These are phyloP conservation scores for Fraxinus sp. DNA, from an alignment of 305 asterid genomes.

Conservation along the genomic window DNA sequence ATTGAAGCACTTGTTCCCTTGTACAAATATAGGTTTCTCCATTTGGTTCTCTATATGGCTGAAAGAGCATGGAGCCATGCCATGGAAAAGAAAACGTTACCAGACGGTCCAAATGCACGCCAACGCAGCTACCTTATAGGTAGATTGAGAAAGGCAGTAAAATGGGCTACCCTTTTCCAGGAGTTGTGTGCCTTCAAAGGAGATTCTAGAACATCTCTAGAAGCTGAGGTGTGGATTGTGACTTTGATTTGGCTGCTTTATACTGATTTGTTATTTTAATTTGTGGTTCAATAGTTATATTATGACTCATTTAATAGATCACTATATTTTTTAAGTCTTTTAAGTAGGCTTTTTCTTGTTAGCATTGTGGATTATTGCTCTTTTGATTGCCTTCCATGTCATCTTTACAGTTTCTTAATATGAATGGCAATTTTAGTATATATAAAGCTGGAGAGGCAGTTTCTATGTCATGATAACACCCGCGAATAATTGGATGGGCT, in stretches of 20 bases:
- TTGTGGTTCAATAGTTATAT: neutral
- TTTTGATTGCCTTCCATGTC: slow-evolving; percentile 14
- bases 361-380: slow-evolving; percentile 6
- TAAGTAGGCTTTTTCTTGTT: slow-evolving; percentile 7
- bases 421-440: slow-evolving; percentile 5
- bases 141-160: slow-evolving; percentile 90
- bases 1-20: neutral
- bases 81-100: slow-evolving; percentile 94
- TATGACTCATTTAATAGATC: neutral
- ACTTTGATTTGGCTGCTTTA: slow-evolving; percentile 17
- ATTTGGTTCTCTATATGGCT: slow-evolving; percentile 73
- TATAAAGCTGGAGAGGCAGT: slow-evolving; percentile 6
- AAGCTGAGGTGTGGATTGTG: slow-evolving; percentile 72
- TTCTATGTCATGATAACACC: slow-evolving; percentile 10
- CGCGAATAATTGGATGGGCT: slow-evolving; percentile 19
- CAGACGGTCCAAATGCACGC: slow-evolving; percentile 92
- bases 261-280: neutral
- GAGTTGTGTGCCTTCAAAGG: slow-evolving; percentile 82
- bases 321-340: neutral
- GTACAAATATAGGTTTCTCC: slow-evolving; percentile 67
- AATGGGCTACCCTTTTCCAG: slow-evolving; percentile 82
- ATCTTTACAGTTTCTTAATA: neutral
- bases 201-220: slow-evolving; percentile 89
- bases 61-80: slow-evolving; percentile 99
- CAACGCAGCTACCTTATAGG: slow-evolving; percentile 88